Percentiles rank a stretch among this genome's conserved stretches.
phyloP scores from a whole-genome alignment of 2,329 filamentous ascomycete genomes.

The Neonectria coccinea region DNA sequence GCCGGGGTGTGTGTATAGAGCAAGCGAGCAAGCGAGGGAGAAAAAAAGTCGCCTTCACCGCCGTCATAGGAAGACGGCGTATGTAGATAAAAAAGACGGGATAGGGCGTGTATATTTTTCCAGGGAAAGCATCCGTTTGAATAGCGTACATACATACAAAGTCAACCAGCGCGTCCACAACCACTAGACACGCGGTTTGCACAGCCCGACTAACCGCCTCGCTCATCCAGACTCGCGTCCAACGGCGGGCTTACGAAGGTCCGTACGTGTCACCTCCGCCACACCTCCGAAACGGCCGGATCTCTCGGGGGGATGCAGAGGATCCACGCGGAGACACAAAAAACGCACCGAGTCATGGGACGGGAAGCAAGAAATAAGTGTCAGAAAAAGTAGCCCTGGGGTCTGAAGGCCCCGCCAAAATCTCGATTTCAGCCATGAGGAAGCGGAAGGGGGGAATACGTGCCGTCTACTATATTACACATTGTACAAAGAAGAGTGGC shows the following conservation, averaged over 20 bases:
- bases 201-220: constrained; percentile 7
- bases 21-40: constrained; percentile 17
- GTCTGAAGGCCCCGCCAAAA: constrained; percentile 10
- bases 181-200: not conserved
- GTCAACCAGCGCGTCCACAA: too few species aligned
- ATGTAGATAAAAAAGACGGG: constrained; percentile 24
- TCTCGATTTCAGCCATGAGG: constrained; percentile 25
- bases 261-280: constrained; percentile 2
- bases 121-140: constrained; percentile 27
- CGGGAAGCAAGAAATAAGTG: not conserved
- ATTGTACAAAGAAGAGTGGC: constrained; percentile 31
- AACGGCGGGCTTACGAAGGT: not conserved
- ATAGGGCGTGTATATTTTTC: constrained; percentile 32
- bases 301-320: not conserved
- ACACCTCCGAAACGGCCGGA: constrained; percentile 3
- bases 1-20: constrained; percentile 31
- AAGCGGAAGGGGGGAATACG: constrained; percentile 17
- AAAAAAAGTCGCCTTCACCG: constrained; percentile 21
- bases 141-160: constrained; percentile 27
- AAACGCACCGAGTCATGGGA: not conserved
- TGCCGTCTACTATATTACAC: constrained; percentile 43
- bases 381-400: constrained; percentile 7
- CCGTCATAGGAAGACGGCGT: constrained; percentile 18
- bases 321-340: not conserved
- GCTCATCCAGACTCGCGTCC: not conserved